These are phyloP conservation scores for Auricularia heimuer DNA, from an alignment of 768 basidiomycete genomes.

Conservation along the genomic window DNA sequence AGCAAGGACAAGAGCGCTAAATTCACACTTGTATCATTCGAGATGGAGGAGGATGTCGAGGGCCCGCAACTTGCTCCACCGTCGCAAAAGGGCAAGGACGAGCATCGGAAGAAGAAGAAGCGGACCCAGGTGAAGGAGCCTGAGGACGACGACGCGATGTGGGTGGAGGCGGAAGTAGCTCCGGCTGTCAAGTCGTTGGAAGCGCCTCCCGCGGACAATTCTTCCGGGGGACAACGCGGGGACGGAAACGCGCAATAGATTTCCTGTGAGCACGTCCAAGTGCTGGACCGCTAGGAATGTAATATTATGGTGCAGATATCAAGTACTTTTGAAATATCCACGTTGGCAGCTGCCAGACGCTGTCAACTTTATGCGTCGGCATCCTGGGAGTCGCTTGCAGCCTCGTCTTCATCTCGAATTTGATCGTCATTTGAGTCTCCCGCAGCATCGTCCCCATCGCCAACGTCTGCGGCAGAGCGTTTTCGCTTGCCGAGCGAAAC, in stretches of 20 bases:
- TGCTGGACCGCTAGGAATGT: not conserved
- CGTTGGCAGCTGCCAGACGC: not conserved
- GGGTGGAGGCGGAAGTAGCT: constrained; percentile 56
- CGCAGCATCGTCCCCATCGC: constrained; percentile 23
- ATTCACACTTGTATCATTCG: constrained; percentile 58
- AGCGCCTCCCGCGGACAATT: constrained; percentile 9
- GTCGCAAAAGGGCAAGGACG: constrained; percentile 24
- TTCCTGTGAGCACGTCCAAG: constrained; percentile 42
- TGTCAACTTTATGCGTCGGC: not conserved
- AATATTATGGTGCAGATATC: not conserved
- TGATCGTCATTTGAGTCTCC: constrained; percentile 3
- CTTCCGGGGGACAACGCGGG: constrained; percentile 25
- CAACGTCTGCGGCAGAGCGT: constrained; percentile 18
- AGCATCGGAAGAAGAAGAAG: constrained; percentile 25
- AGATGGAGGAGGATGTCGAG: constrained; percentile 51
- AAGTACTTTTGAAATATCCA: not conserved
- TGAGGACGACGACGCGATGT: constrained; percentile 48
- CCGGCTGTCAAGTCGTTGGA: constrained; percentile 35
- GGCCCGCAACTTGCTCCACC: constrained; percentile 14
- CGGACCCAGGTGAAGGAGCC: constrained; percentile 19
- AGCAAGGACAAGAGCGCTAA: constrained; percentile 33
- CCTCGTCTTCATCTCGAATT: constrained; percentile 11
- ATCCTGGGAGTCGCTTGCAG: constrained; percentile 11
- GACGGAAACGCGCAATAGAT: constrained; percentile 64
- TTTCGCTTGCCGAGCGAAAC: constrained; percentile 28